phyloP scores from a whole-genome alignment of 2,329 filamentous ascomycete genomes.

The Colletotrichum limetticola region DNA sequence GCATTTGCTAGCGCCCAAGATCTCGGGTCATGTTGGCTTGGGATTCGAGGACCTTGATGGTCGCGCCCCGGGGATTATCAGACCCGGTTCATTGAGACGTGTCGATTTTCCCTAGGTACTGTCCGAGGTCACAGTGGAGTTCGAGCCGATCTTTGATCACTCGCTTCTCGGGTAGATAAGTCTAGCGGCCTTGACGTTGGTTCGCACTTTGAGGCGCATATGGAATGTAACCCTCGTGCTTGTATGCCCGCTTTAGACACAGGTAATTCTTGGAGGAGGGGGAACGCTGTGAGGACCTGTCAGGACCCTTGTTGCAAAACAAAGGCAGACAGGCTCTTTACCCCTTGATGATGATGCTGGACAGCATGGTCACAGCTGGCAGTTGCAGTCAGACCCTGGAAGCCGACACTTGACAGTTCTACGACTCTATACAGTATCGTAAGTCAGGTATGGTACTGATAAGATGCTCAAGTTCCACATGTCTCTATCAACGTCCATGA shows the following conservation, averaged over 20 bases:
- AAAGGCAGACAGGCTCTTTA: neutral
- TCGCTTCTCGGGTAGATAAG: neutral
- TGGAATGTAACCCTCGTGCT: neutral
- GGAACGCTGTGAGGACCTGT: neutral
- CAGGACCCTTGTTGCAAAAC: neutral
- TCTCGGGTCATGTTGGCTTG: neutral
- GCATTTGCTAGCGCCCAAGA: neutral
- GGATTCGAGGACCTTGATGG: conserved; percentile 15
- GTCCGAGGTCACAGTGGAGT: neutral
- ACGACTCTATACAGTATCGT: too few relatives aligned
- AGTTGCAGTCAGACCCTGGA: neutral
- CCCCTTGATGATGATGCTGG: neutral
- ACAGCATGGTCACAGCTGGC: neutral
- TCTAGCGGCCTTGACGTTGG: neutral
- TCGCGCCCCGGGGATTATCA: neutral
- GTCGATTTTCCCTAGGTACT: neutral
- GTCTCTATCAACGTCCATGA: neutral
- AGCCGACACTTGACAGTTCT: too few relatives aligned
- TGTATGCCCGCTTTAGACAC: neutral
- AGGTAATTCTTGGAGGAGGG: too few relatives aligned
- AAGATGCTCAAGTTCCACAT: neutral
- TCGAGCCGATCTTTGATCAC: neutral
- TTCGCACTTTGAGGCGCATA: neutral
- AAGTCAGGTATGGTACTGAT: neutral
- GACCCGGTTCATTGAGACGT: neutral